Conservation (phyloP, 2,329 filamentous ascomycete genomes). For the Diaporthe sp. region DNA sequence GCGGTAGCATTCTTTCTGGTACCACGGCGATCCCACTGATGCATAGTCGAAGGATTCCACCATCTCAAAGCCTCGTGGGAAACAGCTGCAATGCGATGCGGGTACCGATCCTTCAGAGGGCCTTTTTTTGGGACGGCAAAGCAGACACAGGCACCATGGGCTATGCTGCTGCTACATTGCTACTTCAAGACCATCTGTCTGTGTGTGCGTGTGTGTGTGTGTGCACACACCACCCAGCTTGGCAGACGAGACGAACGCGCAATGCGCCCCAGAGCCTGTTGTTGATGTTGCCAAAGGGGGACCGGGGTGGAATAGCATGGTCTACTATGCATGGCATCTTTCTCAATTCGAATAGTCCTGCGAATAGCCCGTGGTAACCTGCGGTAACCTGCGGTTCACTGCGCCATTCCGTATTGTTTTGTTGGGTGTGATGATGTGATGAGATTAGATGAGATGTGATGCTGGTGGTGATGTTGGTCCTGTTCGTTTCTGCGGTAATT, state of each 20-base stretch:
- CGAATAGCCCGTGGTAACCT: background rate
- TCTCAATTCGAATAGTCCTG: background rate
- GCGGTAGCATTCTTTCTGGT: conserved; percentile 27
- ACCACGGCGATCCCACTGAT: conserved; percentile 26
- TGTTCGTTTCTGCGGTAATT: conserved; percentile 28
- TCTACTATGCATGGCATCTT: conserved; percentile 4
- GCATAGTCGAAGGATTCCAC: conserved; percentile 29
- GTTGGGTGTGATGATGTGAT: conserved; percentile 24
- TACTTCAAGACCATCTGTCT: background rate
- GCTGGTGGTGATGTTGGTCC: conserved; percentile 11
- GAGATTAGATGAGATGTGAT: conserved; percentile 29
- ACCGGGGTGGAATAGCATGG: conserved; percentile 7
- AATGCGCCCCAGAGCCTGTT: background rate
- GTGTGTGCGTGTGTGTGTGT: background rate
- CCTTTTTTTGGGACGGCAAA: conserved; percentile 1
- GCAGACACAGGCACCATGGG: conserved; percentile 5
- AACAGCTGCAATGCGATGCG: conserved; percentile 25
- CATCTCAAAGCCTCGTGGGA: conserved; percentile 19
- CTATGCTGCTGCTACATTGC: conserved; percentile 2
- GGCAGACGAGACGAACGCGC: conserved; percentile 22
- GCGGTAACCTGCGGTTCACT: conserved; percentile 1
- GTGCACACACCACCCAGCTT: background rate
- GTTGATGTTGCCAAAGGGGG: background rate
- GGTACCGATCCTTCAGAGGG: conserved; percentile 13
- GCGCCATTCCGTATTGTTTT: background rate